Evolutionary conservation across 1,139 yeast species (phyloP), one percentile per base, ranked within the genome.

Genomic region (Nakaseomyces nivariensis): DNA sequence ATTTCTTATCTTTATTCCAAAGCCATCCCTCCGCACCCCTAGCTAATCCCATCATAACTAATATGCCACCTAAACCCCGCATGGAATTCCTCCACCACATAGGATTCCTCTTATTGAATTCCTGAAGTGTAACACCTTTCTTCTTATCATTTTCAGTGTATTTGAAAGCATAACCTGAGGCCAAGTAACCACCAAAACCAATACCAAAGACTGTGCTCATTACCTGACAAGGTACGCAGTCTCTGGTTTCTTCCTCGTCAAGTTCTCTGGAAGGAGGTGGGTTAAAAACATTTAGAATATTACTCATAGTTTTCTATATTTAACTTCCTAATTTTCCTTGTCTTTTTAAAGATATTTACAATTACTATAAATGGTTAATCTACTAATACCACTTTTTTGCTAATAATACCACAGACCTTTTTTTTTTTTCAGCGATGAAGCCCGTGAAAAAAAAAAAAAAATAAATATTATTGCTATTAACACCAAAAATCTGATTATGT

Each of bases 151-250:
- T 67, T 27, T 62, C 64, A 36, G 67, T 67, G 47, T 71, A 68
- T 22, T 66, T 65, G 59, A 78, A 78, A 0, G 81, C 78, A 48
- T 69, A 66, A 8, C 82, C 81, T 42, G 76, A 66, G 22, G 73
- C 72, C 54, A 83, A 72, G 64, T 81, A 83, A 0, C 73, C 63
- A 31, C 90, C 92, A 6, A 82, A 82, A 4, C 72, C 78, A 1
- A 82, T 52, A 43, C 81, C 72, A 25, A 79, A 74, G 8, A 74
- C 62, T 1, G 86, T 73, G 43, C 84, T 82, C 68, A 82, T 75
- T 1, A 79, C 63, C 51, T 83, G 82, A 59, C 94, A 84, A 3
- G 82, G 78, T 1, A 81, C 57, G 58, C 94, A 84, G 49, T 71
- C 75, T 50, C 67, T 64, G 11, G 69, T 58, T 55, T 76, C 78